phyloP scores from a whole-genome alignment of 768 basidiomycete species.

The Boletus rubroflammeus region DNA sequence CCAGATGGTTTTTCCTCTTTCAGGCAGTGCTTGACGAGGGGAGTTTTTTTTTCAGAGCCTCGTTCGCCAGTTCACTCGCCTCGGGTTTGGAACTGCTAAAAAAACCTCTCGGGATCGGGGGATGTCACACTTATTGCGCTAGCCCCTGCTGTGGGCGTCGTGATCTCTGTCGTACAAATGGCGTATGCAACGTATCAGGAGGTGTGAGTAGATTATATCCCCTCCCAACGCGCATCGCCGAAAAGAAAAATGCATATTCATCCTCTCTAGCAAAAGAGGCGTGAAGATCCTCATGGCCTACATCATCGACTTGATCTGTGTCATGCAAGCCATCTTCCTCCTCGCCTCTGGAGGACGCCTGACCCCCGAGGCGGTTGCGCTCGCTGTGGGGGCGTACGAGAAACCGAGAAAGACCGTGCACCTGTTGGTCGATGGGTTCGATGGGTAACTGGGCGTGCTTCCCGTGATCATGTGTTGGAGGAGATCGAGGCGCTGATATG shows the following conservation, averaged over 20 bases:
- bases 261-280: constrained; percentile 1
- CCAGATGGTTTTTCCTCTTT: neutral
- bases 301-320: constrained; percentile 12
- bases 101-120: neutral
- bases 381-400: constrained; percentile 3
- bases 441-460: neutral
- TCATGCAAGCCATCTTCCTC: constrained; percentile 15
- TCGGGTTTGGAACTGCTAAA: neutral
- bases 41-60: neutral
- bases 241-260: neutral
- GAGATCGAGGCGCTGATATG: constrained; percentile 12
- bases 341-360: neutral
- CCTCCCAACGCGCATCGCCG: neutral
- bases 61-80: neutral
- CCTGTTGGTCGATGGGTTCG: neutral
- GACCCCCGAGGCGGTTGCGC: neutral
- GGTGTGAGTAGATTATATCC: constrained; percentile 5
- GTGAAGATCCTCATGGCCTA: constrained; percentile 14
- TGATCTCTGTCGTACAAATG: neutral
- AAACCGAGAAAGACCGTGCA: neutral
- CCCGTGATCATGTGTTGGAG: constrained; percentile 9
- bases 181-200: neutral
- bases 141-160: neutral
- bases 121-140: neutral
- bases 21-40: neutral